Conservation (phyloP, 208 protist genomes). For the Wallacemonas sp. region DNA sequence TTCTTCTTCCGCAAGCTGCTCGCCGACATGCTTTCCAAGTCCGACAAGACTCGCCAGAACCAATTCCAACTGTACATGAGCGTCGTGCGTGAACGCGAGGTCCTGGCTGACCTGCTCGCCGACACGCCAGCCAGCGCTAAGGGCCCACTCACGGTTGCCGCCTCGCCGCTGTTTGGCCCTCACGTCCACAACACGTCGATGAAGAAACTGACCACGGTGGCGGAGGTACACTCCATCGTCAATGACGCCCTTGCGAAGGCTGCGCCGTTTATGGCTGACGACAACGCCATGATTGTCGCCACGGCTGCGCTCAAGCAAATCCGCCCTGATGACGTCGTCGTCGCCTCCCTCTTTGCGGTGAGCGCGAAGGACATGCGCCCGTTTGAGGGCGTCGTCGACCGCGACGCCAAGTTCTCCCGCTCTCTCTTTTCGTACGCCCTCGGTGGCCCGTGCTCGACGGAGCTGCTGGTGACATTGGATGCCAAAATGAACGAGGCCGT, state of each 20-base stretch:
- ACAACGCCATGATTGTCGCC: slow-evolving; percentile 39
- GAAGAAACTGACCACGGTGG: slow-evolving; percentile 20
- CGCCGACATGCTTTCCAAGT: slow-evolving; percentile 17
- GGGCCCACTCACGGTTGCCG: slow-evolving; percentile 40
- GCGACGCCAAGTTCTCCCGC: slow-evolving; percentile 27
- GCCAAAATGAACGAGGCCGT: slow-evolving; percentile 24
- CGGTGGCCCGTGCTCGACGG: slow-evolving; percentile 41
- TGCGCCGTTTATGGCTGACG: slow-evolving; percentile 14
- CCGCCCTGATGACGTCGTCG: slow-evolving; percentile 35
- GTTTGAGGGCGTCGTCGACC: slow-evolving; percentile 32
- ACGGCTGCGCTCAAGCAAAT: slow-evolving; percentile 57
- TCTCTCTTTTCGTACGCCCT: slow-evolving; percentile 52
- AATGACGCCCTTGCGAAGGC: slow-evolving; percentile 33
- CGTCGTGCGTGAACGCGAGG: slow-evolving; percentile 38
- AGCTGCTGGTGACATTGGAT: slow-evolving; percentile 34
- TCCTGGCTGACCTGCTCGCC: slow-evolving; percentile 39
- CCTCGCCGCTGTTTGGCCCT: slow-evolving; percentile 52
- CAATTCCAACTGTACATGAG: slow-evolving; percentile 49
- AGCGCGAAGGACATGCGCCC: slow-evolving; percentile 36
- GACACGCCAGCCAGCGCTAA: slow-evolving; percentile 7
- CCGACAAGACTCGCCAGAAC: slow-evolving; percentile 14
- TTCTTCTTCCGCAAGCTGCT: slow-evolving; percentile 35
- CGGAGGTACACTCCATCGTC: slow-evolving; percentile 30
- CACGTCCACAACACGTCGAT: slow-evolving; percentile 28
- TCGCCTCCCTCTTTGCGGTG: slow-evolving; percentile 48